Base-by-base conservation (phyloP, 2,329 filamentous ascomycete species). In the Fusarium austroafricanum region DNA sequence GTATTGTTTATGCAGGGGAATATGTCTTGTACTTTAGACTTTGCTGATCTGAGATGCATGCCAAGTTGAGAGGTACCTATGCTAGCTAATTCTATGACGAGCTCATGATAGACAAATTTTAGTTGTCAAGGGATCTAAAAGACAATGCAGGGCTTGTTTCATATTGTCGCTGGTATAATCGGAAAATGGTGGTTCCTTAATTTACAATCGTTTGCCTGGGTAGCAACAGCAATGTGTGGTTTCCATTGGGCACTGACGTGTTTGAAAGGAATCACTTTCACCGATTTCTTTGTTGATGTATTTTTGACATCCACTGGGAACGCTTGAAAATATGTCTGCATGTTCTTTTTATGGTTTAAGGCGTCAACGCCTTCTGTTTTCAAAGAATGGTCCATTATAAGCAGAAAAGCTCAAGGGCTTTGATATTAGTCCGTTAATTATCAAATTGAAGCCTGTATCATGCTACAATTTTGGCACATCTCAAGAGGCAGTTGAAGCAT, bases 71-170 rank as follows among this genome's bases (percentile, higher is more conserved):
- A 29, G 23, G 42, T 35, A 7, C n/a, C n/a, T n/a, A n/a, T n/a
- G n/a, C n/a, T n/a, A n/a, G 15, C 50, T 31, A 46, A 53, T 60
- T 69, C 66, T 59, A 69, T 69, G 67, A 70, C 62, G 67, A 67
- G 57, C 50, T 70, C 45, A 63, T 39, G 44, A 33, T 38, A 45
- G 45, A 21, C 29, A 65, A 51, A 64, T 46, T 53, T 58, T 56
- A 15, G 29, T n/a, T 12, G 31, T 33, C 14, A 43, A 18, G 29
- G 18, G 28, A 10, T 14, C 20, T 10, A 12, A 31, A 6, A 6
- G 31, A 39, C 21, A 12, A 15, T 23, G 8, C 39, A 15, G 21
- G 15, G 9, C 8, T 26, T 42, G 21, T n/a, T n/a, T 26, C 20
- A 26, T 42, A 7, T 26, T 14, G 21, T 1, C 23, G 14, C 9